Evolutionary conservation across 768 basidiomycete species (phyloP).

Genomic region (Tulasnella calospora): DNA sequence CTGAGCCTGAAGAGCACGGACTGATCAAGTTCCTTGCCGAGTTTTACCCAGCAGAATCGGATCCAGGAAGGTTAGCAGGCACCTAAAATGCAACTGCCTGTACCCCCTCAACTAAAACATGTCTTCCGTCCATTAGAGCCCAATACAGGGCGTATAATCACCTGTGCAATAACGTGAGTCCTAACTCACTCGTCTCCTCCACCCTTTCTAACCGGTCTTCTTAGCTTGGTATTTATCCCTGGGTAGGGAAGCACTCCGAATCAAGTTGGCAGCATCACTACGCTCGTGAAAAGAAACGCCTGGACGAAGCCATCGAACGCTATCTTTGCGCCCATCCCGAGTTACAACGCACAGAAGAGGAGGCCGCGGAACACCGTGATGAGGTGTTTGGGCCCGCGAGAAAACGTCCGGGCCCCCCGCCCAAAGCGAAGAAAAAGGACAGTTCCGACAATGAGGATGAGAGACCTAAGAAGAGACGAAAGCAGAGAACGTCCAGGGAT

Average conservation of each 20-base stretch:
- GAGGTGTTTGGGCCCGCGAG: neutral
- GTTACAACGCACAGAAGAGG: neutral
- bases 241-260: neutral
- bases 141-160: neutral
- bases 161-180: conserved; percentile 1
- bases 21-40: conserved; percentile 14
- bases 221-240: conserved; percentile 1
- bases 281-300: neutral
- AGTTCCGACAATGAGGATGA: neutral
- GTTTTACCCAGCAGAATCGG: conserved; percentile 4
- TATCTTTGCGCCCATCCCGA: neutral
- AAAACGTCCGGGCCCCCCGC: neutral
- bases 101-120: neutral
- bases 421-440: neutral
- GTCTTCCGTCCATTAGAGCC: neutral
- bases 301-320: neutral
- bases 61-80: neutral
- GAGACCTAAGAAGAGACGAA: neutral
- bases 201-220: neutral
- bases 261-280: conserved; percentile 15
- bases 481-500: neutral
- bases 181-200: neutral
- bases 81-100: neutral
- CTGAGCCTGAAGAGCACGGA: conserved; percentile 4
- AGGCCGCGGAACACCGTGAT: neutral